Conservation (phyloP, 1,139 yeast genomes). For the Candida buenavistaensis region DNA sequence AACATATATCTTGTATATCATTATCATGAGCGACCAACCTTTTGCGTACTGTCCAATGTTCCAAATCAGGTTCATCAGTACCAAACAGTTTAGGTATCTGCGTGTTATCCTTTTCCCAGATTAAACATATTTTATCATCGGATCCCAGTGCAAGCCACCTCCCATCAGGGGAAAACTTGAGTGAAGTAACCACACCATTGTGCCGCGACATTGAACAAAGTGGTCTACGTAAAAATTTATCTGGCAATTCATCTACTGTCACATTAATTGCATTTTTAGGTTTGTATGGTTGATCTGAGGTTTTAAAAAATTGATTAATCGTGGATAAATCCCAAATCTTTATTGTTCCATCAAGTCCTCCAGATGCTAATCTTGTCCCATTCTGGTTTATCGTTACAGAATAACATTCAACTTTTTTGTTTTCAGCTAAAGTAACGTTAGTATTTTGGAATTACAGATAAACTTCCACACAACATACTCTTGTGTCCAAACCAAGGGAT, state of each 20-base stretch:
- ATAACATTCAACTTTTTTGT: slow-evolving; percentile 79
- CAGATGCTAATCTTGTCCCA: slow-evolving; percentile 85
- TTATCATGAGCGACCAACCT: slow-evolving; percentile 94
- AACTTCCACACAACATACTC: slow-evolving; percentile 53
- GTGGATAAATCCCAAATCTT: slow-evolving; percentile 80
- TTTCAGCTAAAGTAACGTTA: slow-evolving; percentile 53
- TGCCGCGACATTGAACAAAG: slow-evolving; percentile 82
- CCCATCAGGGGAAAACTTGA: slow-evolving; percentile 90
- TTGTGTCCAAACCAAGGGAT: slow-evolving; percentile 83
- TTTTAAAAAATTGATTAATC: slow-evolving; percentile 21
- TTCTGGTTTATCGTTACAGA: slow-evolving; percentile 79
- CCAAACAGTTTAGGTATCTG: slow-evolving; percentile 47
- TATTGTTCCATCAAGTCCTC: slow-evolving; percentile 93
- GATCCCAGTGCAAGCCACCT: slow-evolving; percentile 90
- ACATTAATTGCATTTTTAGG: slow-evolving; percentile 4
- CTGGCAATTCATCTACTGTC: slow-evolving; percentile 19
- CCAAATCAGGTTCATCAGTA: slow-evolving; percentile 63
- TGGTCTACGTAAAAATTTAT: slow-evolving; percentile 51
- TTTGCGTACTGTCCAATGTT: slow-evolving; percentile 91
- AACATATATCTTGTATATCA: slow-evolving; percentile 94
- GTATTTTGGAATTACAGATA: no score
- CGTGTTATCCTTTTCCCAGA: slow-evolving; percentile 79
- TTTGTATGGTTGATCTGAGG: slow-evolving; percentile 8
- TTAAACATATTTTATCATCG: slow-evolving; percentile 86
- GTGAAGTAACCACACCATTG: slow-evolving; percentile 92